Evolutionary conservation across 2,329 filamentous ascomycete species (phyloP), one percentile per base, ranked within the genome.

Genomic region (Phialemonium atrogriseum): DNA sequence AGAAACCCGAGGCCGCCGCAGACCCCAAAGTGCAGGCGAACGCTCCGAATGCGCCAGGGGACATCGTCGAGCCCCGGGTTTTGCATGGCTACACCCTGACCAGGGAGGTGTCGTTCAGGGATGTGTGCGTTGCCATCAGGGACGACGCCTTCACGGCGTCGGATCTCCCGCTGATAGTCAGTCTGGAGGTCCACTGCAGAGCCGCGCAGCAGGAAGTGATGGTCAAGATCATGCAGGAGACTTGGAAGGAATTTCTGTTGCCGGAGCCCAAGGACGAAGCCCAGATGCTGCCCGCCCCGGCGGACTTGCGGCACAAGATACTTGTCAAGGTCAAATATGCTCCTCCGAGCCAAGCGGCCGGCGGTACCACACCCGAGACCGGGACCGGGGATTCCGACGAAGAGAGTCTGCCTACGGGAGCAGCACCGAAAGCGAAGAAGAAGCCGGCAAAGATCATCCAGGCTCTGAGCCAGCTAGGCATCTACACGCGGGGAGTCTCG

Each of bases 41-140:
- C 33, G 39, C 19, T 10, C 19, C 28, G 5, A 23, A 40, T 7
- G 19, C 30, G 10, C 27, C n/a, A 14, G 44, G 32, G 33, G 43
- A 34, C 32, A 38, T 56, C 4, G 46, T 66, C 10, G 87, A 94
- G 51, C 87, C 87, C 1, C 68, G 78, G 23, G 87, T 94, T 2
- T 64, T 89, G 7, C 87, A 94, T 54, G 87, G 85, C 1, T 86
- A 94, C 55, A 96, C 91, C 0, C 68, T 94, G 13, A 98, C 91
- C 11, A 88, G 84, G 45, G 83, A 91, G 38, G 77, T 94, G 23
- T 71, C 83, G 0, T 96, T 96, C 57, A 77, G 88, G 30, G 75
- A 82, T 24, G 89, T 96, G 2, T 94, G 88, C 58, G 66, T 72
- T 34, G 77, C 84, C 0, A 88, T 96, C 42, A 68, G 76, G 19